Evolutionary conservation across 2,329 filamentous ascomycete genomes (phyloP).

Genomic region (Peltaster fructicola): DNA sequence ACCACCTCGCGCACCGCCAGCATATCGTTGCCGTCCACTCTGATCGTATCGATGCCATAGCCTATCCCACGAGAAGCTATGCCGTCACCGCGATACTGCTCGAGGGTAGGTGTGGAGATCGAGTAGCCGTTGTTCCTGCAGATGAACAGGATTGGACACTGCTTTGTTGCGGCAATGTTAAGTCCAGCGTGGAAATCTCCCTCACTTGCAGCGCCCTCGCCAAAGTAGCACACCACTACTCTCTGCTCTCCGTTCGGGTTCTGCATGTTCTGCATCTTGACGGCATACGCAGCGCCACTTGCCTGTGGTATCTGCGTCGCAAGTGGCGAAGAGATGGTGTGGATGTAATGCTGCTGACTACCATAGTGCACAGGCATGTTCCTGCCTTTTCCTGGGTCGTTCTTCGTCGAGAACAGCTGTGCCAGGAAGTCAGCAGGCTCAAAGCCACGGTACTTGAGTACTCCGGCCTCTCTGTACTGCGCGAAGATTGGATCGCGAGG

Average conservation of each 20-base stretch:
- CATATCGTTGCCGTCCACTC: constrained; percentile 88
- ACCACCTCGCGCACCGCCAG: constrained; percentile 75
- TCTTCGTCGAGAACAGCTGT: constrained; percentile 75
- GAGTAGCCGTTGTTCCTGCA: constrained; percentile 89
- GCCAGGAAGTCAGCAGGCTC: constrained; percentile 82
- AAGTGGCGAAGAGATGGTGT: constrained; percentile 71
- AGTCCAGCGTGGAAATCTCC: constrained; percentile 84
- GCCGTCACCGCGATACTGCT: constrained; percentile 82
- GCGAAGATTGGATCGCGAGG: constrained; percentile 80
- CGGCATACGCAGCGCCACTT: constrained; percentile 67
- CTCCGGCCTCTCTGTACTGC: constrained; percentile 86
- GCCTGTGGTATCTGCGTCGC: constrained; percentile 85
- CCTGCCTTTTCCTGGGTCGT: constrained; percentile 63
- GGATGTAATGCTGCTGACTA: constrained; percentile 65
- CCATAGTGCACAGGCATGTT: constrained; percentile 99
- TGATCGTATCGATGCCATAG: constrained; percentile 85
- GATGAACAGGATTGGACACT: constrained; percentile 77
- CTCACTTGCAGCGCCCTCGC: constrained; percentile 77
- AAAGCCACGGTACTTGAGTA: constrained; percentile 80
- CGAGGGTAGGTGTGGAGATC: constrained; percentile 73
- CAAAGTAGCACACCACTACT: constrained; percentile 72
- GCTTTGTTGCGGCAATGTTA: constrained; percentile 76
- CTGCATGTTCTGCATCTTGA: constrained; percentile 62
- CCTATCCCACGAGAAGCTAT: constrained; percentile 75
- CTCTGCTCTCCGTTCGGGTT: constrained; percentile 50